These are phyloP conservation scores for Aurantiochytrium sp. DNA, from an alignment of 108 stramenopile genomes.

Conservation along the genomic window DNA sequence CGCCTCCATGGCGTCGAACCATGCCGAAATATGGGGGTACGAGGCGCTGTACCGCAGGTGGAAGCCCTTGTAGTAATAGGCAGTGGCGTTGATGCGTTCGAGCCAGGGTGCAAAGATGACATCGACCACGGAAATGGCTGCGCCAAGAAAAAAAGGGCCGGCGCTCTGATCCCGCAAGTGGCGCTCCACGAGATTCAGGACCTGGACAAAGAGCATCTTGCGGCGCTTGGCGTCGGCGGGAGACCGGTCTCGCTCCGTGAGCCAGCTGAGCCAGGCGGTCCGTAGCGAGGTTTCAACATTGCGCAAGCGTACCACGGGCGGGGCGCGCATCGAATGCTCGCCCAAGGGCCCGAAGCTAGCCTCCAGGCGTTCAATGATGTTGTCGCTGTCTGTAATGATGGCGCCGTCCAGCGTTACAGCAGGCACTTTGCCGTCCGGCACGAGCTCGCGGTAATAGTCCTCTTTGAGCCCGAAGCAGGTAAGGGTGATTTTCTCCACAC, in stretches of 20 bases:
- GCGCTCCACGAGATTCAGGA: not conserved
- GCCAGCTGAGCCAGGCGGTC: not conserved
- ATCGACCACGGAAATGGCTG: not conserved
- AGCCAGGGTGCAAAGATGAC: not conserved
- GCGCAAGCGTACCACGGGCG: not conserved
- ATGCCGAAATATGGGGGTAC: not conserved
- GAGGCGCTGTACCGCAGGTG: not conserved
- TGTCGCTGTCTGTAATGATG: not conserved
- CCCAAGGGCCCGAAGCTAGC: not conserved
- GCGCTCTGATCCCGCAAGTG: not conserved
- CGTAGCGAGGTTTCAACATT: not conserved
- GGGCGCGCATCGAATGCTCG: not conserved
- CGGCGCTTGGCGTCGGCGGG: not conserved
- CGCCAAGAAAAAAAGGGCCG: not conserved
- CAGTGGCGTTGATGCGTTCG: not conserved
- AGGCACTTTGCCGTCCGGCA: not conserved
- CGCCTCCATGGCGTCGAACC: slow-evolving; percentile 12
- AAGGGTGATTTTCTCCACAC: not conserved
- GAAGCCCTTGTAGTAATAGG: not conserved
- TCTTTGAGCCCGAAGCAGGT: slow-evolving; percentile 9
- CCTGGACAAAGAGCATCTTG: not conserved
- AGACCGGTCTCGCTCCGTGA: not conserved
- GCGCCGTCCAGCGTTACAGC: not conserved
- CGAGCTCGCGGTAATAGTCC: not conserved
- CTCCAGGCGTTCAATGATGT: not conserved